A percentile compares a stretch with the other conserved stretches of the same genome.
Evolutionary conservation across 108 stramenopile genomes (phyloP).

Genomic region (Cyclotella kingstonii): DNA sequence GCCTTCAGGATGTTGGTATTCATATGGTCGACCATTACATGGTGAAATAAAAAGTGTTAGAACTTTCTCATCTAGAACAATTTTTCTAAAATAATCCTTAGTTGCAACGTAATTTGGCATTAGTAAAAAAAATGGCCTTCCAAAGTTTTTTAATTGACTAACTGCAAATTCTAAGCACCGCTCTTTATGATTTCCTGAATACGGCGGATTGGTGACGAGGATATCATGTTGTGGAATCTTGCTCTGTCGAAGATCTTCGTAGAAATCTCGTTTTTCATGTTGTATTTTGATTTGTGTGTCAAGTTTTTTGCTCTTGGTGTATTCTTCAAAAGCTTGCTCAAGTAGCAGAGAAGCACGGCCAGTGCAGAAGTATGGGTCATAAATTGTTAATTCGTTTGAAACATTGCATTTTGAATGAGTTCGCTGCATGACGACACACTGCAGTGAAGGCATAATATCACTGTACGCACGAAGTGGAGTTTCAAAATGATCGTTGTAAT

Average conservation of each 20-base stretch:
- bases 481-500: constrained; percentile 89
- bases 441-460: constrained; percentile 19
- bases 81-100: constrained; percentile 61
- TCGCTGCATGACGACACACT: neutral
- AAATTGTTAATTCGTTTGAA: constrained; percentile 27
- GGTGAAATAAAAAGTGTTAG: constrained; percentile 70
- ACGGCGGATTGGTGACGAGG: constrained; percentile 92
- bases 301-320: constrained; percentile 23
- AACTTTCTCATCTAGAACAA: constrained; percentile 31
- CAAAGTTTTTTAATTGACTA: constrained; percentile 15
- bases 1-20: constrained; percentile 84
- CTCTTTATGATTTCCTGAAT: constrained; percentile 85
- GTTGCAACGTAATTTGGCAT: constrained; percentile 88
- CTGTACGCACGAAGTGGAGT: constrained; percentile 50
- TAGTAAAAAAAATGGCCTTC: constrained; percentile 72
- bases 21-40: constrained; percentile 48
- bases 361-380: constrained; percentile 86
- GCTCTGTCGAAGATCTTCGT: constrained; percentile 60
- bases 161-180: constrained; percentile 69
- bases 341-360: constrained; percentile 45
- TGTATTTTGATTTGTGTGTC: constrained; percentile 53
- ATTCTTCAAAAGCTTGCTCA: constrained; percentile 13
- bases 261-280: constrained; percentile 85
- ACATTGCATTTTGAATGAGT: neutral
- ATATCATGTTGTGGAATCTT: constrained; percentile 64